Conservation (phyloP, 805 yeast species). For the Priceomyces haplophilus region DNA sequence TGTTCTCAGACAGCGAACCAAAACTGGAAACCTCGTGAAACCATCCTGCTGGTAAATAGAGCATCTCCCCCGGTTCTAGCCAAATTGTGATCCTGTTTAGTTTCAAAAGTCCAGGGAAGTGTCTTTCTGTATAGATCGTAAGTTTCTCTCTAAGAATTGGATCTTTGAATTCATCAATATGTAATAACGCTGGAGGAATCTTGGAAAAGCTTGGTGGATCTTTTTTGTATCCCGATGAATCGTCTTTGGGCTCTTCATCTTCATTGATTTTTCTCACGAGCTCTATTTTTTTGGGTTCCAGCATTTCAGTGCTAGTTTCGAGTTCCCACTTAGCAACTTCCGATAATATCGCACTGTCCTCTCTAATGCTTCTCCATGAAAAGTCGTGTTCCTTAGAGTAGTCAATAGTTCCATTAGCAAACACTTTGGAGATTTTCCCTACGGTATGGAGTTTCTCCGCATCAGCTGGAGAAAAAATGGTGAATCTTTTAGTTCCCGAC, state of each 20-base stretch:
- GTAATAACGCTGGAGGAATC: constrained; percentile 62
- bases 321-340: constrained; percentile 47
- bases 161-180: constrained; percentile 51
- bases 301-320: constrained; percentile 17
- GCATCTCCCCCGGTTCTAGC: constrained; percentile 61
- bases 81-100: constrained; percentile 45
- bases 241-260: constrained; percentile 11
- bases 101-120: constrained; percentile 49
- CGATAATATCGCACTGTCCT: constrained; percentile 58
- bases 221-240: background rate
- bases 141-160: constrained; percentile 23
- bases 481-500: constrained; percentile 62
- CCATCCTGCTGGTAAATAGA: constrained; percentile 77
- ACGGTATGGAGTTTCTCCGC: constrained; percentile 58
- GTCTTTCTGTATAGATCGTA: constrained; percentile 30
- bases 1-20: constrained; percentile 30
- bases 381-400: constrained; percentile 56
- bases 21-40: constrained; percentile 76
- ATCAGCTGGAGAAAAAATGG: constrained; percentile 62
- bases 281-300: constrained; percentile 16
- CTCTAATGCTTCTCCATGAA: constrained; percentile 58
- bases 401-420: constrained; percentile 64
- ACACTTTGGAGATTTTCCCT: constrained; percentile 56
- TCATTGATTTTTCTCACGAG: constrained; percentile 25
- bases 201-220: constrained; percentile 66